Percentiles rank a stretch among this genome's conserved stretches.
Evolutionary conservation across 176 grass and related monocot species (phyloP).

Genomic region (Melocanna baccifera): DNA sequence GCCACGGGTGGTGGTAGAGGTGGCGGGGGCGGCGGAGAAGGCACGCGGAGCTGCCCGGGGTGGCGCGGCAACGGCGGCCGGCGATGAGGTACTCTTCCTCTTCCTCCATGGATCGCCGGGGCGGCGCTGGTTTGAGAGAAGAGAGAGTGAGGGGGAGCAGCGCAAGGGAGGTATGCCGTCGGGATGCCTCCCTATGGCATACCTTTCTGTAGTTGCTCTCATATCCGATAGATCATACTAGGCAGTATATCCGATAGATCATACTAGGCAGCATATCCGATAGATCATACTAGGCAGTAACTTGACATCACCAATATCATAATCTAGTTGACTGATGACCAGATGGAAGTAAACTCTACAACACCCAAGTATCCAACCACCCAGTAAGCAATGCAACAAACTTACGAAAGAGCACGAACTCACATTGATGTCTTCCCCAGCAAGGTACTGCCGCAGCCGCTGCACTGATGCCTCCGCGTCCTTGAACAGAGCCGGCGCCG

Average conservation of each 20-base stretch:
- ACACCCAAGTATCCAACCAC: background rate
- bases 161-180: too few species aligned
- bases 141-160: too few species aligned
- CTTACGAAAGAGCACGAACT: conserved; percentile 3
- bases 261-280: background rate
- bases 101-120: too few species aligned
- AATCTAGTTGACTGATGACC: background rate
- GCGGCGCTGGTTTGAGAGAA: too few species aligned
- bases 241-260: background rate
- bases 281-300: background rate
- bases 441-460: conserved; percentile 59
- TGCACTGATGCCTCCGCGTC: conserved; percentile 55
- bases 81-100: too few species aligned
- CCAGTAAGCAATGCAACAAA: background rate
- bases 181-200: too few species aligned
- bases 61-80: too few species aligned
- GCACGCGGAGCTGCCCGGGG: too few species aligned
- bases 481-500: conserved; percentile 63
- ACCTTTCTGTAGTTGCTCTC: too few species aligned
- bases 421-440: conserved; percentile 42
- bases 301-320: conserved; percentile 17
- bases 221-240: background rate
- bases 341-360: background rate
- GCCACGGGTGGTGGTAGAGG: too few species aligned
- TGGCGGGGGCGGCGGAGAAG: too few species aligned